Base-by-base conservation (phyloP, 2,329 filamentous ascomycete genomes). In the Talaromyces pinophilus region DNA sequence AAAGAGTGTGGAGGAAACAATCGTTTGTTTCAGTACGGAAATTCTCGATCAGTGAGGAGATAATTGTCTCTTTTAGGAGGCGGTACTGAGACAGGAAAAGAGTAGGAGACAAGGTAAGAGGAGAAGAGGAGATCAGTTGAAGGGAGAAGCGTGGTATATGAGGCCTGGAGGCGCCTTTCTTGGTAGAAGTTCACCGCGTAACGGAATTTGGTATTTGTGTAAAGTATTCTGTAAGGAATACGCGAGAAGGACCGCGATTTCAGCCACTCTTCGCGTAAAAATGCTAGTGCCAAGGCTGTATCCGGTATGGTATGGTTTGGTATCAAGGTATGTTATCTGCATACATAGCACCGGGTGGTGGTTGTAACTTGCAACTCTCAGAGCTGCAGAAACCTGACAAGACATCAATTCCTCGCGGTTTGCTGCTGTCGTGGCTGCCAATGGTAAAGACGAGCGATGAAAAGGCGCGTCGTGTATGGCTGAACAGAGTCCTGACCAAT, bases 391-490 rank as follows among this genome's bases (percentile, higher is more conserved):
- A 55, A 57, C 54, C n/a, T 40, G 54, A 38, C 52, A 19, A 61
- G 38, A 33, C 25, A 50, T 60, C 52, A 38, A 64, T 59, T 67
- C 65, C 50, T 66, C 50, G 64, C 59, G 64, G 60, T 19, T n/a
- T 25, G 33, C 52, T 30, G 33, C 50, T 62, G 64, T 55, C 59
- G 64, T 52, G 64, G 22, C 60, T 55, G 62, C 62, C 61, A 57
- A 57, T 67, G 54, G n/a, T 40, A 46, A 38, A 52, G 46, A 44
- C 13, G 44, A 38, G 46, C 28, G 30, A 25, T 8, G 15, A 17
- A 57, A 40, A 35, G 60, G 67, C 67, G 67, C 65, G 67, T 68
- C 50, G 46, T 68, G 67, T 59, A 42, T 67, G 65, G 67, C 60
- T 67, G 60, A 46, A 7, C 19, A 22, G 59, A 62, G 35, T 15